These are phyloP conservation scores for Suillus cothurnatus DNA, from an alignment of 768 basidiomycete species.

Conservation along the genomic window DNA sequence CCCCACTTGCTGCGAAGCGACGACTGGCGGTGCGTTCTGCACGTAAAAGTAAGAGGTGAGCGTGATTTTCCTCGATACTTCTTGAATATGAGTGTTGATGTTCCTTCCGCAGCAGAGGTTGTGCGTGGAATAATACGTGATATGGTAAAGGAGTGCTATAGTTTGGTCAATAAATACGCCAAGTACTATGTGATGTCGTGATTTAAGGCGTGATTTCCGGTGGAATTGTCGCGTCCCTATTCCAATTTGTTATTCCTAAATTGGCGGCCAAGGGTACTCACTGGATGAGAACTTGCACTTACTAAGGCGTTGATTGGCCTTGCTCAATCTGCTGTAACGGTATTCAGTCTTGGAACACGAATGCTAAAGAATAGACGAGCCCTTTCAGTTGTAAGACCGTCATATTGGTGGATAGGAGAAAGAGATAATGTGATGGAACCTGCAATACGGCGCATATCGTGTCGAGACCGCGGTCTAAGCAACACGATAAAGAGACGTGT, in stretches of 20 bases:
- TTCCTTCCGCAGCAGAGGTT: no score
- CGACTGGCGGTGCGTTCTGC: background rate
- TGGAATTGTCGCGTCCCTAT: background rate
- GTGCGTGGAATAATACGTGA: background rate
- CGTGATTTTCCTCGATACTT: background rate
- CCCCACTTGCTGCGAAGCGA: background rate
- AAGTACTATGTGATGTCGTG: background rate
- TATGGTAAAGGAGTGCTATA: background rate
- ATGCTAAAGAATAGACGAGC: background rate
- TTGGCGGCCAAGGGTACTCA: background rate
- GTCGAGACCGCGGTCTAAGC: background rate
- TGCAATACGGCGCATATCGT: background rate
- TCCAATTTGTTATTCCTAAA: background rate
- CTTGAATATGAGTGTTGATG: background rate
- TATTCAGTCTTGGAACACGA: no score
- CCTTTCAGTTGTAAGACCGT: background rate
- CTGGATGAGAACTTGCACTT: background rate
- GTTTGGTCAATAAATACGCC: background rate
- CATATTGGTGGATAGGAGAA: background rate
- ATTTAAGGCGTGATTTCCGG: background rate
- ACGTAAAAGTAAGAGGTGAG: background rate
- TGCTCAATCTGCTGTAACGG: background rate
- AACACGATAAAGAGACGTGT: no score
- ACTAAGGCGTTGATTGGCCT: no score
- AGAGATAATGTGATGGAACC: background rate